A percentile compares a stretch with the other conserved stretches of the same genome.
Conservation (phyloP, 2,329 filamentous ascomycete genomes). For the Claviceps cyperi region DNA sequence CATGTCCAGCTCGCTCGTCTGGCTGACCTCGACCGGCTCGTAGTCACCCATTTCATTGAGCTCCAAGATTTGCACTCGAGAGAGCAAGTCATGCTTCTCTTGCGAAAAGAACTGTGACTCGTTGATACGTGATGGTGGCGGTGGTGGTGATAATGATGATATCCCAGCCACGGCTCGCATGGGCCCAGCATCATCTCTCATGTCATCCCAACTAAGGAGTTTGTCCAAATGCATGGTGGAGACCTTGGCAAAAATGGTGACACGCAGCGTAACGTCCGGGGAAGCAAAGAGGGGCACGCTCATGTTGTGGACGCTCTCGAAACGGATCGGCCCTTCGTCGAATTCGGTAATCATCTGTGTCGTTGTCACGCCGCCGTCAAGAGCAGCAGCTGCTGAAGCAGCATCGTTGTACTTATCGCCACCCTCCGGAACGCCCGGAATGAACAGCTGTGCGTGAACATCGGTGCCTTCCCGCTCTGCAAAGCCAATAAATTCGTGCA, state of each 20-base stretch:
- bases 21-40: constrained; percentile 80
- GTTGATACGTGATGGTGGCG: constrained; percentile 48
- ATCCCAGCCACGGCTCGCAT: constrained; percentile 40
- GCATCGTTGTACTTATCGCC: constrained; percentile 37
- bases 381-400: background rate
- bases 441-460: constrained; percentile 92
- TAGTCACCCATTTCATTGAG: constrained; percentile 86
- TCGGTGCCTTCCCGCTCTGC: constrained; percentile 90
- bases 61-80: constrained; percentile 77
- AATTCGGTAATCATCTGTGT: constrained; percentile 91
- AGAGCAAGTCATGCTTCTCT: constrained; percentile 86
- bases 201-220: constrained; percentile 95
- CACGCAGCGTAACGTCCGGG: constrained; percentile 59
- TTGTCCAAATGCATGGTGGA: constrained; percentile 93
- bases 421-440: constrained; percentile 78
- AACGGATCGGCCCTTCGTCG: constrained; percentile 80
- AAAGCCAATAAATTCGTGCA: constrained; percentile 92
- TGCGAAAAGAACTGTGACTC: constrained; percentile 89
- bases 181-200: constrained; percentile 71
- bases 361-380: constrained; percentile 77
- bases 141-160: background rate
- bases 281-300: constrained; percentile 66
- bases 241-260: constrained; percentile 83
- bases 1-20: constrained; percentile 68
- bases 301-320: constrained; percentile 98